Percentiles rank a stretch among this genome's conserved stretches.
These are phyloP conservation scores for Backusella luteola DNA, from an alignment of 192 early-diverging fungal genomes.

Conservation along the genomic window DNA sequence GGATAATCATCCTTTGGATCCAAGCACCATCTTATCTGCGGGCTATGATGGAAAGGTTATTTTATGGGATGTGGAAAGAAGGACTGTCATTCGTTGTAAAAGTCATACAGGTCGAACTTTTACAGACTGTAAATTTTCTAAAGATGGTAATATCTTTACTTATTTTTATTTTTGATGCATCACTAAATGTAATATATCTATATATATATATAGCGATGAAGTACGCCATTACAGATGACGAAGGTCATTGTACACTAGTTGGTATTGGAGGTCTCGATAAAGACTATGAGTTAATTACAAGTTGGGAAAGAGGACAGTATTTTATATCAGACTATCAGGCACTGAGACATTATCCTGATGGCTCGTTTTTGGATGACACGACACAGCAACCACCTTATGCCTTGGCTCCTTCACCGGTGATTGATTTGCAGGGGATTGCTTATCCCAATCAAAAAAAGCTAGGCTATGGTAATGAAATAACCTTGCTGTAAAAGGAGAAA, in stretches of 20 bases:
- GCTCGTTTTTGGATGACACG: slow-evolving; percentile 68
- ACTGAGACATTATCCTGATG: slow-evolving; percentile 62
- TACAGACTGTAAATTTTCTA: slow-evolving; percentile 72
- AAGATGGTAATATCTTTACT: slow-evolving; percentile 54
- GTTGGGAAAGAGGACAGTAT: slow-evolving; percentile 67
- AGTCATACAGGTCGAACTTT: slow-evolving; percentile 52
- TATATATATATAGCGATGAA: slow-evolving; percentile 25
- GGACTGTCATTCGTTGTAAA: slow-evolving; percentile 12
- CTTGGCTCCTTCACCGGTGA: slow-evolving; percentile 55
- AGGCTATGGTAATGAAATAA: slow-evolving; percentile 38
- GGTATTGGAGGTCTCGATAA: slow-evolving; percentile 56
- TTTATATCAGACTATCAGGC: slow-evolving; percentile 74
- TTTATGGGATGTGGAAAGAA: slow-evolving; percentile 64
- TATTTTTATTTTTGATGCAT: neutral
- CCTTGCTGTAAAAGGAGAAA: neutral
- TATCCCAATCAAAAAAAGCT: slow-evolving; percentile 60
- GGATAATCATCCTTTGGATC: slow-evolving; percentile 72
- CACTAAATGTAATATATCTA: neutral
- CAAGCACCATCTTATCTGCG: slow-evolving; percentile 70
- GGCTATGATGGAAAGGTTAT: slow-evolving; percentile 82
- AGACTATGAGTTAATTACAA: slow-evolving; percentile 41
- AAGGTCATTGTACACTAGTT: slow-evolving; percentile 69
- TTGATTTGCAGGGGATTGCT: slow-evolving; percentile 66
- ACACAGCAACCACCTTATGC: slow-evolving; percentile 65
- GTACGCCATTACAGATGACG: slow-evolving; percentile 72